A percentile compares a stretch with the other conserved stretches of the same genome.
These are phyloP conservation scores for Galeopsis tetrahit DNA, from an alignment of 257 asterid genomes.

Conservation along the genomic window DNA sequence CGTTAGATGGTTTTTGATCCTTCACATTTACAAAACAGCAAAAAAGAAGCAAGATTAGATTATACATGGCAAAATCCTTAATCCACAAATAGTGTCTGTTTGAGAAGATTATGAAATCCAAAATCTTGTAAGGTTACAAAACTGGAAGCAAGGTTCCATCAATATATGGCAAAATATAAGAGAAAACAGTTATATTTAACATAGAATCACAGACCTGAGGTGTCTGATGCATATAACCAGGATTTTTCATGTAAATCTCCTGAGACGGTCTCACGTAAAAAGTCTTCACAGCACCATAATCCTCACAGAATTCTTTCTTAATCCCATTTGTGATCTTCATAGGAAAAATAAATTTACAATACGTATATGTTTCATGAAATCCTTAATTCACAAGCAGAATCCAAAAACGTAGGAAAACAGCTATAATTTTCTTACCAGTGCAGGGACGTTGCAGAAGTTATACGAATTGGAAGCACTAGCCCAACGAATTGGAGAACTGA, in stretches of 20 bases:
- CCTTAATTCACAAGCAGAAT: slow-evolving; percentile 14
- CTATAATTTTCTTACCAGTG: slow-evolving; percentile 36
- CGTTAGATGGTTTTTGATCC: neutral
- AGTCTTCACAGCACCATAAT: slow-evolving; percentile 2
- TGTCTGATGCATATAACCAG: slow-evolving; percentile 17
- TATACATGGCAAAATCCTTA: neutral
- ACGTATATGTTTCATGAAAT: neutral
- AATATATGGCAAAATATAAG: neutral
- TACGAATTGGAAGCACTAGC: neutral
- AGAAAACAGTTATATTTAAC: slow-evolving; percentile 8
- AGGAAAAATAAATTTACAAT: slow-evolving; percentile 1
- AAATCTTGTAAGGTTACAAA: neutral
- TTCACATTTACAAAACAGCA: neutral
- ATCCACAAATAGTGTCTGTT: neutral
- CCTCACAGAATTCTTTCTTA: slow-evolving; percentile 10
- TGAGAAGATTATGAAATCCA: neutral
- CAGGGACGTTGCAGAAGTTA: neutral
- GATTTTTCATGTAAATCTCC: neutral
- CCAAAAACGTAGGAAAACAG: neutral
- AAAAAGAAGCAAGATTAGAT: neutral
- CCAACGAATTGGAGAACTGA: slow-evolving; percentile 19
- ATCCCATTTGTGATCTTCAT: slow-evolving; percentile 10
- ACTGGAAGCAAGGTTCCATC: neutral
- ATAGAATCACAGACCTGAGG: slow-evolving; percentile 33
- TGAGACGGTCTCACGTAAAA: slow-evolving; percentile 24